A percentile compares a stretch with the other conserved stretches of the same genome.
Evolutionary conservation across 2,329 filamentous ascomycete genomes (phyloP).

Genomic region (Clonostachys solani): DNA sequence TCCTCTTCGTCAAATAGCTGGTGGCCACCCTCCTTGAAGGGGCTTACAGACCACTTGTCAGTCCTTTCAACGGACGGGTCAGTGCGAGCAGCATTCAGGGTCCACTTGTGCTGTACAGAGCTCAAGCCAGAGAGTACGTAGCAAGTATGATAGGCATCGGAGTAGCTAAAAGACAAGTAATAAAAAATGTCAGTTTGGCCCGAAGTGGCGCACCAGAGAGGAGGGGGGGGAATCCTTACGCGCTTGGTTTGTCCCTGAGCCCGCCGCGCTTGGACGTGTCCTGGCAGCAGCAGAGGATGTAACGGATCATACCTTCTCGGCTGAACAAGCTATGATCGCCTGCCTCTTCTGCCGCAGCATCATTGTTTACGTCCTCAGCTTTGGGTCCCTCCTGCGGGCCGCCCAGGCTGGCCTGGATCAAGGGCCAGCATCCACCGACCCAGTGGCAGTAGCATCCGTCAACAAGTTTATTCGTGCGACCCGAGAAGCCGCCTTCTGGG

Average conservation of each 20-base stretch:
- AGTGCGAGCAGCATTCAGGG: slow-evolving; percentile 28
- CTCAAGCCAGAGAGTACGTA: slow-evolving; percentile 87
- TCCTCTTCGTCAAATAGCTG: slow-evolving; percentile 70
- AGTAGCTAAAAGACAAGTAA: slow-evolving; percentile 42
- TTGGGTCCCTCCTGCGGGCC: slow-evolving; percentile 31
- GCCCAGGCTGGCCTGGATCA: slow-evolving; percentile 76
- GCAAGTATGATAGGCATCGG: slow-evolving; percentile 90
- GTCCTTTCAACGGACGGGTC: slow-evolving; percentile 24
- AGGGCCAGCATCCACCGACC: slow-evolving; percentile 91
- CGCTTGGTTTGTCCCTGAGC: slow-evolving; percentile 88
- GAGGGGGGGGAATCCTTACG: slow-evolving; percentile 50
- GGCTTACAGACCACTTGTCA: slow-evolving; percentile 41
- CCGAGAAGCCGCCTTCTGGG: slow-evolving; percentile 89
- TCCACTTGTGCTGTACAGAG: slow-evolving; percentile 69
- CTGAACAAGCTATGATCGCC: slow-evolving; percentile 60
- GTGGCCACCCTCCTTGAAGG: slow-evolving; percentile 47
- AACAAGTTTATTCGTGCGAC: slow-evolving; percentile 94
- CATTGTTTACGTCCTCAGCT: slow-evolving; percentile 3
- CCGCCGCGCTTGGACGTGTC: slow-evolving; percentile 68
- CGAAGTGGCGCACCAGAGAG: not conserved
- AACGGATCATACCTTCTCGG: slow-evolving; percentile 79
- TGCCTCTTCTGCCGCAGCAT: slow-evolving; percentile 14
- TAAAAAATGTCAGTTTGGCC: not conserved
- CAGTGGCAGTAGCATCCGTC: slow-evolving; percentile 98
- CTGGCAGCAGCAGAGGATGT: slow-evolving; percentile 88